Evolutionary conservation across 2,329 filamentous ascomycete genomes (phyloP).

Genomic region (Ceratocystis cacaofunesta): DNA sequence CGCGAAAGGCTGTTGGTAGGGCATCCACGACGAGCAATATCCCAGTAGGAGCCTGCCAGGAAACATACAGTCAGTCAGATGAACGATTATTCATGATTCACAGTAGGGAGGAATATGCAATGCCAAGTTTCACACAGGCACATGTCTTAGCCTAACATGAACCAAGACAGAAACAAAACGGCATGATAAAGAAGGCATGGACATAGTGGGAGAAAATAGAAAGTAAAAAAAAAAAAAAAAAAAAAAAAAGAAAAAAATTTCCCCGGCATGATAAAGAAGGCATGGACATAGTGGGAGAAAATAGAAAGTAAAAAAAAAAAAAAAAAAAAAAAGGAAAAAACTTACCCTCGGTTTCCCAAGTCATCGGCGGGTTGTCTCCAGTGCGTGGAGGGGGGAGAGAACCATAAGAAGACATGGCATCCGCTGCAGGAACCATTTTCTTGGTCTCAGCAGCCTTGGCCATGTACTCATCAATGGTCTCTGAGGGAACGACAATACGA

Average conservation of each 20-base stretch:
- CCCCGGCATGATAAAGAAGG: not conserved
- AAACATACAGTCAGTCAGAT: not conserved
- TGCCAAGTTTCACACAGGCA: not conserved
- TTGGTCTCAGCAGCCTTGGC: constrained; percentile 35
- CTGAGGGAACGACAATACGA: constrained; percentile 46
- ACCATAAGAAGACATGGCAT: constrained; percentile 32
- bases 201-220: not conserved
- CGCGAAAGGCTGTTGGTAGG: constrained; percentile 47
- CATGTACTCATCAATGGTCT: constrained; percentile 42
- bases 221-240: not conserved
- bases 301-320: not conserved
- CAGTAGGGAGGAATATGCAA: not conserved
- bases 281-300: not conserved
- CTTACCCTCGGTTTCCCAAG: constrained; percentile 39
- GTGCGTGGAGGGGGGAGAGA: constrained; percentile 26
- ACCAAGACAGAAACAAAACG: not conserved
- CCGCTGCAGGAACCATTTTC: constrained; percentile 29
- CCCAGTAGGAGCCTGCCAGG: constrained; percentile 37
- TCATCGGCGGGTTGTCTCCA: constrained; percentile 26
- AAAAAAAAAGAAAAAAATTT: not conserved
- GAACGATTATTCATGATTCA: not conserved
- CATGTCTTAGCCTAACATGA: not conserved
- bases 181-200: not conserved
- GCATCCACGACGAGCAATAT: constrained; percentile 44
- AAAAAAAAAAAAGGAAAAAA: not conserved